Conservation (phyloP, 257 asterid genomes). For the Plantago major region DNA sequence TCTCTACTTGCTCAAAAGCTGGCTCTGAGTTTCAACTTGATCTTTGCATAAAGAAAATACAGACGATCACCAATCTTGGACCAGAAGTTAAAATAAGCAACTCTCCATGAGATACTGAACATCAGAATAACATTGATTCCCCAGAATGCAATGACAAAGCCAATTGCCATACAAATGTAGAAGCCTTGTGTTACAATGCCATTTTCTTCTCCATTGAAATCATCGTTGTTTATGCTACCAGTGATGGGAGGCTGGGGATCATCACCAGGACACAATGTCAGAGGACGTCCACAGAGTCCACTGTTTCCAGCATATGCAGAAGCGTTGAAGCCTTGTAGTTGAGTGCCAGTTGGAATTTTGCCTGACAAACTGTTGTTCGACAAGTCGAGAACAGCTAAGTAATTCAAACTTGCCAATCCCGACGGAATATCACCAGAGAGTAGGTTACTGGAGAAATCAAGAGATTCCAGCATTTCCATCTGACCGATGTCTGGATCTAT, state of each 20-base stretch:
- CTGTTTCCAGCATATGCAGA: constrained; percentile 26
- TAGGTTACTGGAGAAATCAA: constrained; percentile 32
- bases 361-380: constrained; percentile 27
- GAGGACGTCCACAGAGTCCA: constrained; percentile 30
- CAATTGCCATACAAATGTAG: constrained; percentile 15
- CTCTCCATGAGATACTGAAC: constrained; percentile 2
- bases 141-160: constrained; percentile 7
- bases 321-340: constrained; percentile 25
- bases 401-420: constrained; percentile 14
- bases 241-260: neutral
- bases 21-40: neutral
- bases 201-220: neutral
- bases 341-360: neutral
- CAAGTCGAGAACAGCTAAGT: constrained; percentile 23
- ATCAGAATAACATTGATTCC: neutral
- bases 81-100: neutral
- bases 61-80: constrained; percentile 16
- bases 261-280: constrained; percentile 15
- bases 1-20: neutral
- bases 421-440: constrained; percentile 30
- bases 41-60: neutral
- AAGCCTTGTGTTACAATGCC: constrained; percentile 17
- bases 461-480: constrained; percentile 31
- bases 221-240: neutral
- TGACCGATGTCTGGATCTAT: constrained; percentile 17